Percentiles rank a stretch among this genome's conserved stretches.
Conservation (phyloP, 306 rosid genomes). For the Rubus parviflorus region DNA sequence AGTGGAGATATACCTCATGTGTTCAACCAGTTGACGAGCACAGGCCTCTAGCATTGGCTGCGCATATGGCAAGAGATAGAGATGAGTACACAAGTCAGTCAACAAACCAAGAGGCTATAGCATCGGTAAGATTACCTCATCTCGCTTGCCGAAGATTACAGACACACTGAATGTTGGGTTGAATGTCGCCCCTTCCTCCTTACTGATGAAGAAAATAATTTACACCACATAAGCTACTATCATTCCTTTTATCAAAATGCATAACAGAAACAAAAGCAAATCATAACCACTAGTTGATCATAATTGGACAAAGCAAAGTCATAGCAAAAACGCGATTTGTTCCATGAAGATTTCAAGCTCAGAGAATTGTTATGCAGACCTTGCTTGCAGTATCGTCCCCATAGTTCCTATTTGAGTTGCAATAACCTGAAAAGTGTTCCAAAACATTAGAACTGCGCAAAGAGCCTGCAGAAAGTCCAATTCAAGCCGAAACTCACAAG, state of each 20-base stretch:
- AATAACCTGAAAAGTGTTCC: conserved; percentile 49
- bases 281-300: not conserved
- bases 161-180: conserved; percentile 83
- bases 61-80: conserved; percentile 23
- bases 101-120: not conserved
- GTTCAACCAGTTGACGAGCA: conserved; percentile 84
- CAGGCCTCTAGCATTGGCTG: conserved; percentile 89
- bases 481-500: conserved; percentile 53
- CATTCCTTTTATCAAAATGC: not conserved
- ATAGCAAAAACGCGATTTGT: not conserved
- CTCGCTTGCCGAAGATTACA: conserved; percentile 85
- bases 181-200: conserved; percentile 79
- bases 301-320: not conserved
- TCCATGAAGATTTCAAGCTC: not conserved
- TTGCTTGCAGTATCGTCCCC: conserved; percentile 89
- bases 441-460: conserved; percentile 8
- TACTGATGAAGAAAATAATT: conserved; percentile 49
- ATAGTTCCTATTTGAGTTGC: conserved; percentile 87
- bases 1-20: conserved; percentile 51
- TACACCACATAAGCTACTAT: conserved; percentile 22
- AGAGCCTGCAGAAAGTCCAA: not conserved
- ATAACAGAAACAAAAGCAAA: not conserved
- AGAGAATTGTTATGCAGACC: conserved; percentile 43
- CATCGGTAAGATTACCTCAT: conserved; percentile 61
- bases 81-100: conserved; percentile 17